Conservation (phyloP, 139 green algal species). For the Klebsormidium nitens region DNA sequence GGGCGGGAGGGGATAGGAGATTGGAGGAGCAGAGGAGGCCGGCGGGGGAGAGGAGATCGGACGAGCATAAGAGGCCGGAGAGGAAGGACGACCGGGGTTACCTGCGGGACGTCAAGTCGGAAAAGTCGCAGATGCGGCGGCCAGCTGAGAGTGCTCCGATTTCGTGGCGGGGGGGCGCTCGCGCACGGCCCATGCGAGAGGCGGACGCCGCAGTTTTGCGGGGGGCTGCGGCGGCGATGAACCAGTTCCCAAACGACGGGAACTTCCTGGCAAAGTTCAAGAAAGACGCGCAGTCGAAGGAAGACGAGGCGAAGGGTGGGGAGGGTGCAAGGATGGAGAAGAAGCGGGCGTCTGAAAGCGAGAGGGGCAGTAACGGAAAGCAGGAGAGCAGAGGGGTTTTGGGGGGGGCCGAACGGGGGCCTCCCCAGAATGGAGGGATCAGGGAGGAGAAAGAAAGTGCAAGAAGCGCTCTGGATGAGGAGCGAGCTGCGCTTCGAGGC, state of each 20-base stretch:
- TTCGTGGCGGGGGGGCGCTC: neutral
- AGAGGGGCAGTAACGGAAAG: neutral
- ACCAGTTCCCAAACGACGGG: neutral
- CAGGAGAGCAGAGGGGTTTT: neutral
- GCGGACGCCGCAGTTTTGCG: neutral
- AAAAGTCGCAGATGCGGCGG: neutral
- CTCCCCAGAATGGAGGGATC: too few species aligned
- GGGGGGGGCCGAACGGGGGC: neutral
- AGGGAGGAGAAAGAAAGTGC: too few species aligned
- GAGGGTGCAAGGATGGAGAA: slow-evolving; percentile 11
- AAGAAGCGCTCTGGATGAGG: too few species aligned
- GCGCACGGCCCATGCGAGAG: neutral
- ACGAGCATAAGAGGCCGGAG: neutral
- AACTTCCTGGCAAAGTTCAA: neutral
- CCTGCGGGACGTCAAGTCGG: slow-evolving; percentile 20
- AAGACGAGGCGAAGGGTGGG: neutral
- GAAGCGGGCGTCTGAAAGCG: neutral
- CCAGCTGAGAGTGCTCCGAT: neutral
- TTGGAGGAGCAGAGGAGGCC: slow-evolving; percentile 2
- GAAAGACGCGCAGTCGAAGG: neutral
- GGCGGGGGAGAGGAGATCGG: slow-evolving; percentile 7
- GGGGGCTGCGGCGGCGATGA: slow-evolving; percentile 6
- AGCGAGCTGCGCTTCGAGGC: too few species aligned
- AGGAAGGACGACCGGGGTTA: slow-evolving; percentile 11
- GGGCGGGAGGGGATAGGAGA: neutral